Evolutionary conservation across 2,329 filamentous ascomycete genomes (phyloP).

Genomic region (Penicillium frequentans): DNA sequence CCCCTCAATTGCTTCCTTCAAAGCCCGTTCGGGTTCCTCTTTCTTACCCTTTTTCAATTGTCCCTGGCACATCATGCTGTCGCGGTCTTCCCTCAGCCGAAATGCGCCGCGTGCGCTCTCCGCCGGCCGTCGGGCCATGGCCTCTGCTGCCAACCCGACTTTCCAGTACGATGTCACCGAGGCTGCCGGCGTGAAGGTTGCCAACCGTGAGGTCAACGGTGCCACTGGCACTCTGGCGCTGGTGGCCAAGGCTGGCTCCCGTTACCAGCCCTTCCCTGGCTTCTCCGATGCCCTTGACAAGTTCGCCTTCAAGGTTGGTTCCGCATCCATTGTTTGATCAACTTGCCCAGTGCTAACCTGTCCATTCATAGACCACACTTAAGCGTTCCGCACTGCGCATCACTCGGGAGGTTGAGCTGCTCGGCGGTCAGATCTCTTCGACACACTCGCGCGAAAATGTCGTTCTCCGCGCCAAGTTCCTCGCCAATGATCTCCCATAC

Average conservation of each 20-base stretch:
- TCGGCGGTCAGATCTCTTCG: slow-evolving; percentile 84
- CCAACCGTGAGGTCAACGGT: slow-evolving; percentile 83
- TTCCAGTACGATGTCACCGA: slow-evolving; percentile 87
- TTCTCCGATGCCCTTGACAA: slow-evolving; percentile 87
- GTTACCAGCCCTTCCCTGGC: slow-evolving; percentile 87
- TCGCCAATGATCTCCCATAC: slow-evolving; percentile 93
- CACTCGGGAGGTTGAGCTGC: slow-evolving; percentile 89
- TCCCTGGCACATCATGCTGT: slow-evolving; percentile 63
- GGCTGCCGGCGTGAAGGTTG: slow-evolving; percentile 85
- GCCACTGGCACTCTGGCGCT: slow-evolving; percentile 88
- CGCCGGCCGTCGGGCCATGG: slow-evolving; percentile 61
- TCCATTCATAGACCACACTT: slow-evolving; percentile 67
- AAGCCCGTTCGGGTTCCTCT: slow-evolving; percentile 39
- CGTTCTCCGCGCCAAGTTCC: slow-evolving; percentile 90
- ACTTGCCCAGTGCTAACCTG: slow-evolving; percentile 11
- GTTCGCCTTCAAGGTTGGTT: slow-evolving; percentile 91
- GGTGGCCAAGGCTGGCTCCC: slow-evolving; percentile 89
- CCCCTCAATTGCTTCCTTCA: slow-evolving; percentile 31
- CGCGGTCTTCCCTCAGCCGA: slow-evolving; percentile 64
- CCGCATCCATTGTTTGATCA: slow-evolving; percentile 19
- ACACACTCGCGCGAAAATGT: slow-evolving; percentile 93
- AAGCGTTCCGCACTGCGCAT: slow-evolving; percentile 90
- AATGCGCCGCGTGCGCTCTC: slow-evolving; percentile 63
- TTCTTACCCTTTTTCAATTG: slow-evolving; percentile 33
- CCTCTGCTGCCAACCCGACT: slow-evolving; percentile 66